Conservation (phyloP, 768 basidiomycete species). For the Termitomyces titanicus region DNA sequence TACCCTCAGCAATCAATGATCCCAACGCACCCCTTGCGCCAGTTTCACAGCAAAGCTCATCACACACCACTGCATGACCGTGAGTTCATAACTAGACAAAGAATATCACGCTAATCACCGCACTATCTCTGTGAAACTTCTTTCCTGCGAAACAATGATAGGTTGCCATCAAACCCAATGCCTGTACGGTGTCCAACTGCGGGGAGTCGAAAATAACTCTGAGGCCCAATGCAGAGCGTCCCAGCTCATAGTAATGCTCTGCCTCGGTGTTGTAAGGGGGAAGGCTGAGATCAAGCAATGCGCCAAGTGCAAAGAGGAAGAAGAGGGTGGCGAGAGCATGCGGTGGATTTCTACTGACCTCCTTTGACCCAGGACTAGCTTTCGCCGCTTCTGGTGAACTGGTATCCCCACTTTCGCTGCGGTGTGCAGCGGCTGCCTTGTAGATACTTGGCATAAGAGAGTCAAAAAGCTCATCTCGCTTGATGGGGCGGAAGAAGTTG, state of each 20-base stretch:
- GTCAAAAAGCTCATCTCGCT: constrained; percentile 42
- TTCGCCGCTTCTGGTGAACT: background rate
- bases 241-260: constrained; percentile 56
- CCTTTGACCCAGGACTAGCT: background rate
- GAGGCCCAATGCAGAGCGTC: constrained; percentile 50
- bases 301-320: constrained; percentile 60
- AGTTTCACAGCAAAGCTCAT: constrained; percentile 58
- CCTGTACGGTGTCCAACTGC: constrained; percentile 52
- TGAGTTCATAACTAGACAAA: constrained; percentile 19
- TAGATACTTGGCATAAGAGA: constrained; percentile 38
- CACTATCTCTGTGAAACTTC: constrained; percentile 44
- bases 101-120: constrained; percentile 26
- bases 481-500: constrained; percentile 49
- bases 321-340: constrained; percentile 54
- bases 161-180: constrained; percentile 53
- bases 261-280: constrained; percentile 55
- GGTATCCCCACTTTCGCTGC: constrained; percentile 10
- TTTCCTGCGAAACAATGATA: constrained; percentile 56
- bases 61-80: constrained; percentile 39
- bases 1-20: background rate
- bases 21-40: constrained; percentile 45
- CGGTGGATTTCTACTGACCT: constrained; percentile 18
- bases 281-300: constrained; percentile 50
- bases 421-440: constrained; percentile 15
- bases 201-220: constrained; percentile 51